These are phyloP conservation scores for Glomus cerebriforme DNA, from an alignment of 192 early-diverging fungal genomes.

Conservation along the genomic window DNA sequence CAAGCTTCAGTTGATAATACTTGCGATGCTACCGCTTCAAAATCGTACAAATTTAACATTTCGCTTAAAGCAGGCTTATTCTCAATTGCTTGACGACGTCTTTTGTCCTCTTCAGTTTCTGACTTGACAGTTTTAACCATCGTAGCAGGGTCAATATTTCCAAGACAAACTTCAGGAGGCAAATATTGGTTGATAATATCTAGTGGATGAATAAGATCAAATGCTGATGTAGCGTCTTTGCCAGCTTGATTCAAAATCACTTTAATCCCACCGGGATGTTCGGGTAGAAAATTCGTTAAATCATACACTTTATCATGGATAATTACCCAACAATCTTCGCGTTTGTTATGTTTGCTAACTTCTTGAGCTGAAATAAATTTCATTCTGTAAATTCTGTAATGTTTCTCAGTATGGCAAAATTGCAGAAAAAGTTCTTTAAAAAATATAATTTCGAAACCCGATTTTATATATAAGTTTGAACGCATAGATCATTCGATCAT, in stretches of 20 bases:
- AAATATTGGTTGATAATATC: constrained; percentile 63
- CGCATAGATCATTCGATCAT: too few relatives aligned
- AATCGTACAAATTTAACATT: constrained; percentile 73
- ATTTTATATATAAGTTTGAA: too few relatives aligned
- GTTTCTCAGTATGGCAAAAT: too few relatives aligned
- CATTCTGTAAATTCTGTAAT: not conserved
- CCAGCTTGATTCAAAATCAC: constrained; percentile 70
- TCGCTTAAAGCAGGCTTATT: constrained; percentile 54
- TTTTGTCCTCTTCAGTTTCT: constrained; percentile 45
- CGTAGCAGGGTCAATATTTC: constrained; percentile 50
- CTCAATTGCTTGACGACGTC: constrained; percentile 31
- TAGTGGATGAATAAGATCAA: constrained; percentile 64
- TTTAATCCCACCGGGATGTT: constrained; percentile 61
- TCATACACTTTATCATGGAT: constrained; percentile 67
- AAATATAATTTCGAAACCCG: too few relatives aligned
- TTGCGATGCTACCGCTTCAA: constrained; percentile 64
- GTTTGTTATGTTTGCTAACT: constrained; percentile 29
- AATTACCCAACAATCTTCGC: constrained; percentile 61
- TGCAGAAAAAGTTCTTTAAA: too few relatives aligned
- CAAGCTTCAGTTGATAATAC: constrained; percentile 68
- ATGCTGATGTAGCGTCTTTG: constrained; percentile 66
- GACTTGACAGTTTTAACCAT: constrained; percentile 15
- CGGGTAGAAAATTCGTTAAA: constrained; percentile 58
- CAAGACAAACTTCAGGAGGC: constrained; percentile 53
- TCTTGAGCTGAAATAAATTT: constrained; percentile 26